Base-by-base conservation (phyloP, 192 early-diverging fungal species). In the Backusella australiensis region DNA sequence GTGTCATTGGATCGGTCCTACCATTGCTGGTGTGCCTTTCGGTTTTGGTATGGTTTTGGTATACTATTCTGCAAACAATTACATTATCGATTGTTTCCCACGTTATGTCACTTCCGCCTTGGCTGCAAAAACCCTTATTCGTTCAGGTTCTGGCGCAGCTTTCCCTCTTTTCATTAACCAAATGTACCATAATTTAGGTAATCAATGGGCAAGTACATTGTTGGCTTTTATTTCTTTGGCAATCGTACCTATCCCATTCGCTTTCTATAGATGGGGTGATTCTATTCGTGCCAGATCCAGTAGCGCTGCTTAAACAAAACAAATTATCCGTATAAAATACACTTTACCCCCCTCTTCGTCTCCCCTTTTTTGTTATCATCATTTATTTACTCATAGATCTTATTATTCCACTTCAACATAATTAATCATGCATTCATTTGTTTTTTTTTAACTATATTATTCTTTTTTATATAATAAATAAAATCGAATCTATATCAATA, bases 31-130 rank as follows among this genome's bases (percentile, higher is more conserved):
- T 6, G 21, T 80, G 6, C 79, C 79, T 7, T 80, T 80, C 23
- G 79, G 79, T 8, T 76, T 77, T 69, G 79, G 79, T 8, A 80
- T 80, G 79, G 79, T 80, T 23, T 26, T 77, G n/a, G 70, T 80
- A 0, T 80, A 77, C 21, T 77, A 77, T 53, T 23, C 75, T 67
- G 75, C 75, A 2, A 77, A 77, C 67, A 80, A 80, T 49, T 80
- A 80, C 19, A 70, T 80, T 35, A 77, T 80, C 49, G 79, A 80
- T 46, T 73, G 74, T 34, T 80, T 74, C 49, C 71, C 74, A 35
- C 74, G 71, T 5, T 77, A 80, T 46, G 75, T 73, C 36, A 75
- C 79, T 15, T 80, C 79, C 0, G 79, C 79, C 29, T 63, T 80
- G 32, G 79, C 79, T 7, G 79, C 79, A 1, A 80, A 80, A 23